Conservation (phyloP, 2,329 filamentous ascomycete genomes). For the Fusarium sublunatum region DNA sequence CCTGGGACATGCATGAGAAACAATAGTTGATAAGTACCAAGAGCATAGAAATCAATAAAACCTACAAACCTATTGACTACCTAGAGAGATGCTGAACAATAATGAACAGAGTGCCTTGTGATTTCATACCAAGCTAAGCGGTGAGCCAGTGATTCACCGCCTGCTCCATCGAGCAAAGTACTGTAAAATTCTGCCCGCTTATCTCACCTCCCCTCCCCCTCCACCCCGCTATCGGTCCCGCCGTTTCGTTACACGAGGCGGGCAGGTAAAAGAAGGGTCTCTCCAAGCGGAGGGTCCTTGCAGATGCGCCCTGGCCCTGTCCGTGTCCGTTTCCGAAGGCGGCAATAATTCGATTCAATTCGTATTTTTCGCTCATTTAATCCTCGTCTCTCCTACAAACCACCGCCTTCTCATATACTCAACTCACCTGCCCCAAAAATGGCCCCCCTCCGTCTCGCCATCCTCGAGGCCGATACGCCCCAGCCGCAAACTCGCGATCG, state of each 20-base stretch:
- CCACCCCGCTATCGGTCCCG: slow-evolving; percentile 38
- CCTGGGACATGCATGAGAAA: too few species aligned
- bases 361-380: neutral
- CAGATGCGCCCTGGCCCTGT: slow-evolving; percentile 3
- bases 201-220: slow-evolving; percentile 18
- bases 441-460: slow-evolving; percentile 77
- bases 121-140: neutral
- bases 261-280: slow-evolving; percentile 18
- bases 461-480: slow-evolving; percentile 89
- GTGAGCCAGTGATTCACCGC: slow-evolving; percentile 22
- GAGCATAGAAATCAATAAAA: too few species aligned
- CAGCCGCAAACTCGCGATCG: slow-evolving; percentile 70
- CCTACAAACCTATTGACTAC: too few species aligned
- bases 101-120: too few species aligned
- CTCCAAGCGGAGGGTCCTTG: slow-evolving; percentile 21
- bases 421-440: slow-evolving; percentile 14
- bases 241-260: slow-evolving; percentile 19
- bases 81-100: too few species aligned
- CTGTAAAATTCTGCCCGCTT: slow-evolving; percentile 33
- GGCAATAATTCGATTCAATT: too few species aligned
- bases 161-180: neutral
- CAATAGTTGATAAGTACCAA: too few species aligned
- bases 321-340: too few species aligned
- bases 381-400: neutral
- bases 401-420: too few species aligned